These are phyloP conservation scores for Thyridium curvatum DNA, from an alignment of 2,329 filamentous ascomycete species.

Conservation along the genomic window DNA sequence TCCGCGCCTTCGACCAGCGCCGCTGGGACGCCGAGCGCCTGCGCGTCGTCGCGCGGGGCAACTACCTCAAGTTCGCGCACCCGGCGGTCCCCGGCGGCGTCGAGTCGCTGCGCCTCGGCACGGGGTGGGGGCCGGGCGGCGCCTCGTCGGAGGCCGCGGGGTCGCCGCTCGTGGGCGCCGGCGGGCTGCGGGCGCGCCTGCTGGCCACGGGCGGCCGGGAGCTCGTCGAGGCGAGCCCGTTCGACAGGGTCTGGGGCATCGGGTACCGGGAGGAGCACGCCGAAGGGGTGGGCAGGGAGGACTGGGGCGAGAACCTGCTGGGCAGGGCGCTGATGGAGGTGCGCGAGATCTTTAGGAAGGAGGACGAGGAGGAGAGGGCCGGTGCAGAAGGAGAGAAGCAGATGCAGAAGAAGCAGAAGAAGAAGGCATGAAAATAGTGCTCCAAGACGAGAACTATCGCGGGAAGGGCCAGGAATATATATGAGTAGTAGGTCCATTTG, in stretches of 20 bases:
- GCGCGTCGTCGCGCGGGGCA: slow-evolving; percentile 51
- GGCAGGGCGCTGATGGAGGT: slow-evolving; percentile 56
- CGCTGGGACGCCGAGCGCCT: slow-evolving; percentile 28
- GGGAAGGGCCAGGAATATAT: too few species aligned
- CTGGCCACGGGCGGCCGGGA: slow-evolving; percentile 53
- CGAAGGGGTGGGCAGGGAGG: slow-evolving; percentile 27
- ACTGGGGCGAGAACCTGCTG: slow-evolving; percentile 60
- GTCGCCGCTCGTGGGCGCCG: not conserved
- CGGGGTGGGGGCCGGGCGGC: not conserved
- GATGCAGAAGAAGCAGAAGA: too few species aligned
- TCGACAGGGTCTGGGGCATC: slow-evolving; percentile 60
- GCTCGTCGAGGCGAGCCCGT: slow-evolving; percentile 56
- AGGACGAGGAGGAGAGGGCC: slow-evolving; percentile 16
- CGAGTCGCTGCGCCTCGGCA: slow-evolving; percentile 7
- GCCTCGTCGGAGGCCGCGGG: slow-evolving; percentile 3
- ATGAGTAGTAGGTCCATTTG: too few species aligned
- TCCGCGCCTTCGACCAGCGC: slow-evolving; percentile 4
- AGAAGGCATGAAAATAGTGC: too few species aligned
- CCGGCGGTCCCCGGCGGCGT: slow-evolving; percentile 21
- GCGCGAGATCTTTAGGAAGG: slow-evolving; percentile 41
- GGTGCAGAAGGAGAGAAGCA: not conserved
- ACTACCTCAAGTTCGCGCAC: slow-evolving; percentile 51
- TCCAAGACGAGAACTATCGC: too few species aligned
- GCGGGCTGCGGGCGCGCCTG: slow-evolving; percentile 38
- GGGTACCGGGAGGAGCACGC: slow-evolving; percentile 50